Base-by-base conservation (phyloP, 495 filamentous ascomycete species). In the Podospora pseudocomata region DNA sequence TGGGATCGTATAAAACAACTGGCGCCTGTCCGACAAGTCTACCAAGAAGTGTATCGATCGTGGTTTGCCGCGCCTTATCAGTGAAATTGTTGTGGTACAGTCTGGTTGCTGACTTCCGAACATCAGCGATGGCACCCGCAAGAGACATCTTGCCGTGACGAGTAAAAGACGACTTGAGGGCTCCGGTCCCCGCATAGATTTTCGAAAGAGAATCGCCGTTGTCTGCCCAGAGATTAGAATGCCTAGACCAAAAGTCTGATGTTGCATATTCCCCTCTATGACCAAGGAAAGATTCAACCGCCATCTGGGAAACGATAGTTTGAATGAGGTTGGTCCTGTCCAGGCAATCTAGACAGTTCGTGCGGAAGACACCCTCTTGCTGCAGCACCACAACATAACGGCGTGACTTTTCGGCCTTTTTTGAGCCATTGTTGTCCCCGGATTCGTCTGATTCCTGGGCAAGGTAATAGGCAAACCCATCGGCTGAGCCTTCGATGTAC, bases 71-170 rank as follows among this genome's bases (percentile, higher is more conserved):
- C 18, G 89, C 90, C 72, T 97, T 97, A 75, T 99, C 95, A 1
- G 92, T 87, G 72, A 99, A 99, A 72, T 97, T 99, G 75, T 98
- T 99, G 77, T 97, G 92, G 76, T 97, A 98, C 64, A 97, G 83
- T 39, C 95, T 85, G 26, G 94, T 94, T 5, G 93, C 94, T 73
- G 92, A 96, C 79, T 99, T 99, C 32, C 96, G 87, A 3, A 91
- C 92, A 80, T 99, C 95, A 59, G 95, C 93, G 65, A 99, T 86
- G n/a, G 92, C 92, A 23, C 95, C 95, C 7, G 94, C 93, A 53
- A 97, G 73, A 18, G 93, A 96, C 93, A 96, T 97, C 78, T 97
- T 99, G 28, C 95, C 95, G 74, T 90, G 88, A 58, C 95, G 85
- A n/a, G 95, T 99, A 72, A 96, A 99, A 0, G 94, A 97, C 11